phyloP scores from a whole-genome alignment of 2,329 filamentous ascomycete species.

The Corinectria fuckeliana region DNA sequence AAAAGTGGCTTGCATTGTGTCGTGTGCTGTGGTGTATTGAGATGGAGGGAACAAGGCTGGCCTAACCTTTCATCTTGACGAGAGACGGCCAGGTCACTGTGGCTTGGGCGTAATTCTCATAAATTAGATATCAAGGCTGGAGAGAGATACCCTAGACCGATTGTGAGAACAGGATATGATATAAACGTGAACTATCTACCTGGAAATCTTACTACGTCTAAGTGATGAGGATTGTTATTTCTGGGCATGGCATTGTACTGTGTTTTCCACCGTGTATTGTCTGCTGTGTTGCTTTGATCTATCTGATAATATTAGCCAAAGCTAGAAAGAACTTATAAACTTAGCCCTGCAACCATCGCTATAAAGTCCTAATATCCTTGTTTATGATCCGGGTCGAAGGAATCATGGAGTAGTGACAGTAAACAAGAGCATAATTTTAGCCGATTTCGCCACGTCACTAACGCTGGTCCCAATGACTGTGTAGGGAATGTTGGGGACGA shows the following conservation, averaged over 20 bases:
- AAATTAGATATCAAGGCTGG: background rate
- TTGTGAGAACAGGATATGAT: background rate
- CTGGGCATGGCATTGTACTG: background rate
- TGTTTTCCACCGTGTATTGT: background rate
- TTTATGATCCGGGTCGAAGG: background rate
- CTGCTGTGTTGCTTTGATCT: background rate
- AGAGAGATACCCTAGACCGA: background rate
- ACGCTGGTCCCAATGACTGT: background rate
- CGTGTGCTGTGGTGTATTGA: too few species aligned
- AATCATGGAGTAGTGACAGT: conserved; percentile 5
- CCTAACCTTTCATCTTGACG: background rate
- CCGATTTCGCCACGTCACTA: background rate
- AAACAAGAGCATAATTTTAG: conserved; percentile 12
- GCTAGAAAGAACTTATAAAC: background rate
- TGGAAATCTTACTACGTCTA: background rate
- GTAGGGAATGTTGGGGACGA: conserved; percentile 1
- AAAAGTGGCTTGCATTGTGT: too few species aligned
- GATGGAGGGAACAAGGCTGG: too few species aligned
- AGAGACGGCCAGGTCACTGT: background rate
- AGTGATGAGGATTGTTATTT: too few species aligned
- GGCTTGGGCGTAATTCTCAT: background rate
- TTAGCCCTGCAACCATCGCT: background rate
- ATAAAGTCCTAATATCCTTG: background rate
- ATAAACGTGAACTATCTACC: background rate
- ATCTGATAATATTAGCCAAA: background rate